A percentile compares a stretch with the other conserved stretches of the same genome.
These are phyloP conservation scores for Pyrenopolyporus hunteri DNA, from an alignment of 495 filamentous ascomycete species.

Conservation along the genomic window DNA sequence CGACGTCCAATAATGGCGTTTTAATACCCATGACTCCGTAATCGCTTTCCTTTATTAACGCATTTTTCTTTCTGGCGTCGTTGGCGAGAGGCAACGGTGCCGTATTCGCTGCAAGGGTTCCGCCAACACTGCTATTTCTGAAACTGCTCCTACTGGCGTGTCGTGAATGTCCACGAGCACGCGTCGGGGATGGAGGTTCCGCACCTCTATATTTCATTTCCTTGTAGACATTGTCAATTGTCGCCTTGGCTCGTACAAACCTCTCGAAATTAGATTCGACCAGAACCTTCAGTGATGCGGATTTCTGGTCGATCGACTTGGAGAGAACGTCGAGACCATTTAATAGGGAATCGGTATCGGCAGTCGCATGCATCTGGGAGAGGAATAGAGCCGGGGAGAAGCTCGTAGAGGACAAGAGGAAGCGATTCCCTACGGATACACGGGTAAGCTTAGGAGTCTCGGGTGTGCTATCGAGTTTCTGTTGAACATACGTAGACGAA, in stretches of 20 bases:
- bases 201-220: slow-evolving; percentile 92
- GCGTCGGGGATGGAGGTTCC: slow-evolving; percentile 58
- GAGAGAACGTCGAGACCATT: slow-evolving; percentile 82
- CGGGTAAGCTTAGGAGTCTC: not conserved
- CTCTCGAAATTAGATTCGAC: slow-evolving; percentile 98
- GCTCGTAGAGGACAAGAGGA: slow-evolving; percentile 91
- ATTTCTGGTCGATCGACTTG: slow-evolving; percentile 94
- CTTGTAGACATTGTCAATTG: slow-evolving; percentile 96
- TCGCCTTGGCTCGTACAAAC: slow-evolving; percentile 94
- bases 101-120: slow-evolving; percentile 40
- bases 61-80: slow-evolving; percentile 78
- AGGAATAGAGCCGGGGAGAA: slow-evolving; percentile 93
- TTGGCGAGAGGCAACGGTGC: slow-evolving; percentile 43
- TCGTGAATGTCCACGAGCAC: slow-evolving; percentile 60
- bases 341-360: slow-evolving; percentile 78
- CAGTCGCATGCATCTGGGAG: slow-evolving; percentile 84
- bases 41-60: slow-evolving; percentile 89
- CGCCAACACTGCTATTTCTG: slow-evolving; percentile 61
- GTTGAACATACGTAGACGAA: slow-evolving; percentile 67
- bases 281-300: slow-evolving; percentile 89
- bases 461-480: not conserved
- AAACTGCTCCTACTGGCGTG: slow-evolving; percentile 69
- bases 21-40: slow-evolving; percentile 93
- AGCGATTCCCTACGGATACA: slow-evolving; percentile 73
- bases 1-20: slow-evolving; percentile 81